Evolutionary conservation across 164 flowering plant genomes (phyloP).

Genomic region (Vitis rupestris): DNA sequence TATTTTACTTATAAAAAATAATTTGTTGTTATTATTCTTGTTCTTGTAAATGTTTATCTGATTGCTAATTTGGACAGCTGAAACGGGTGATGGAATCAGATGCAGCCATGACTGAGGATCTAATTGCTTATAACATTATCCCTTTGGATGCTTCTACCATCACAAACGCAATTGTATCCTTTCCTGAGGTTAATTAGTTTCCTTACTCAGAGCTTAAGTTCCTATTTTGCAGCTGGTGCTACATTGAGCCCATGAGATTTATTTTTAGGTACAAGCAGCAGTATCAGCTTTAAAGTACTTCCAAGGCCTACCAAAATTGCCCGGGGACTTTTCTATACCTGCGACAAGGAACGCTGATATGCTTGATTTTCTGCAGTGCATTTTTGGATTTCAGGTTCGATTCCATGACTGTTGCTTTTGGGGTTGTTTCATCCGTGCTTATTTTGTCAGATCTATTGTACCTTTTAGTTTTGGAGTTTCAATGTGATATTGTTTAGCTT

Average conservation of each 20-base stretch:
- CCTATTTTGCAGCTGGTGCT: conserved; percentile 10
- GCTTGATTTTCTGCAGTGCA: conserved; percentile 77
- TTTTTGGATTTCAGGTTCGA: conserved; percentile 94
- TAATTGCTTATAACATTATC: conserved; percentile 83
- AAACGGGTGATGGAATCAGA: conserved; percentile 88
- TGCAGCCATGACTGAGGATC: conserved; percentile 93
- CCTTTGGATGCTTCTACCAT: conserved; percentile 75
- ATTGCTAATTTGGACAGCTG: conserved; percentile 43
- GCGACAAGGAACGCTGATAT: conserved; percentile 69
- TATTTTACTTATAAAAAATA: not conserved
- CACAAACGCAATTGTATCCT: conserved; percentile 62
- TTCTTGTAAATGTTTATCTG: conserved; percentile 4
- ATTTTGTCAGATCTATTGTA: too few species aligned
- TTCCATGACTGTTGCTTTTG: not conserved
- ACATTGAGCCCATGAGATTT: conserved; percentile 6
- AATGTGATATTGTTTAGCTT: too few species aligned
- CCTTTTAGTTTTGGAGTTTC: too few species aligned
- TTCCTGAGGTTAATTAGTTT: conserved; percentile 67
- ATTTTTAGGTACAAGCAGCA: conserved; percentile 80
- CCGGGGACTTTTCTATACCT: conserved; percentile 61
- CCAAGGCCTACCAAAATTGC: conserved; percentile 75
- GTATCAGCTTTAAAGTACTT: conserved; percentile 66
- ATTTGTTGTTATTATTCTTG: not conserved
- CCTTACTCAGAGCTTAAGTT: conserved; percentile 6
- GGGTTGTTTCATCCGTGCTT: not conserved